Conservation (phyloP, 1,139 yeast species). For the Sugiyamaella xylanicola region DNA sequence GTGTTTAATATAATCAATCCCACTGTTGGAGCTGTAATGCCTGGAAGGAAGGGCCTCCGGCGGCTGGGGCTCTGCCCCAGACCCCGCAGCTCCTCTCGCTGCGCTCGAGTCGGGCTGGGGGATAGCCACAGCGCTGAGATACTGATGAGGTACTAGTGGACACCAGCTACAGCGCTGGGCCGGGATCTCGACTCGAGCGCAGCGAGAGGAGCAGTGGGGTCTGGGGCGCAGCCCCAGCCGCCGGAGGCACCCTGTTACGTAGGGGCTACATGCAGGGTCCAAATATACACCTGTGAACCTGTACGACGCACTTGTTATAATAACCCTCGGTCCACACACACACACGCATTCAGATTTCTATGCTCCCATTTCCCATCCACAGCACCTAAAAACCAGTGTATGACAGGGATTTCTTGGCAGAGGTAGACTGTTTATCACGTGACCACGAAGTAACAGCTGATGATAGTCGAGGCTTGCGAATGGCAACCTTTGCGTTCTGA, state of each 20-base stretch:
- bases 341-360: too few species aligned
- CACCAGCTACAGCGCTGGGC: not conserved
- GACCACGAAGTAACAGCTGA: too few species aligned
- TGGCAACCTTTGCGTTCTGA: too few species aligned
- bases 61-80: not conserved
- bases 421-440: too few species aligned
- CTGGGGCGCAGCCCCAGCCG: not conserved
- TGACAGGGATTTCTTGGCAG: too few species aligned
- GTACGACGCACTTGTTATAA: too few species aligned
- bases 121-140: not conserved
- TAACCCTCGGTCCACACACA: too few species aligned
- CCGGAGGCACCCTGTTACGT: too few species aligned
- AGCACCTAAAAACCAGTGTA: too few species aligned
- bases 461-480: too few species aligned
- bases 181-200: not conserved
- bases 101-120: not conserved
- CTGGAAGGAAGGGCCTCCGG: not conserved
- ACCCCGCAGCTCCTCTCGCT: not conserved
- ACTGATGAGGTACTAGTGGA: not conserved
- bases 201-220: not conserved
- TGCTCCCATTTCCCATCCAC: too few species aligned
- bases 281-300: not conserved
- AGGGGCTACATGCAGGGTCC: not conserved
- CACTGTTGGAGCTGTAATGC: too few species aligned
- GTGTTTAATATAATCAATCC: not conserved